Conservation (phyloP, 2,329 filamentous ascomycete genomes). For the Arthroderma sp. region DNA sequence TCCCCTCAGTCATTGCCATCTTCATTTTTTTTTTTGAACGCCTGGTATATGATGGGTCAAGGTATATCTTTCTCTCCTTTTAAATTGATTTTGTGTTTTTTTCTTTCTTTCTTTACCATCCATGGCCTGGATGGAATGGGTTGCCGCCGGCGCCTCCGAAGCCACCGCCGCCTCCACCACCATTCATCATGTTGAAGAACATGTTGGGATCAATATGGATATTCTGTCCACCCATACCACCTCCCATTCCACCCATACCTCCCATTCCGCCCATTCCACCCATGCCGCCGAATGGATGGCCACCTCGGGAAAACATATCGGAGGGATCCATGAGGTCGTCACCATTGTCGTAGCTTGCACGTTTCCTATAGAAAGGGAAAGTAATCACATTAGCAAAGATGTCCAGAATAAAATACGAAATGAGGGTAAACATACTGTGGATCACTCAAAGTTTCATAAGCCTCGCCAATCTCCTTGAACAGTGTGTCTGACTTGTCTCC, state of each 20-base stretch:
- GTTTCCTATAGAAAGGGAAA: constrained; percentile 47
- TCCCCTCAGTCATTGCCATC: no score
- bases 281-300: constrained; percentile 22
- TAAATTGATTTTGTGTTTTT: neutral
- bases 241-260: constrained; percentile 45
- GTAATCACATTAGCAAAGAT: neutral
- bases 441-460: constrained; percentile 90
- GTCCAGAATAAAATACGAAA: constrained; percentile 3
- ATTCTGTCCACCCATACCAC: constrained; percentile 23
- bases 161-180: constrained; percentile 39
- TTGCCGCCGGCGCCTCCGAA: constrained; percentile 39
- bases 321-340: constrained; percentile 79
- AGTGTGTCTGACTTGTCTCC: constrained; percentile 69
- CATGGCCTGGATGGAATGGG: constrained; percentile 21
- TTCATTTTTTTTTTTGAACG: no score
- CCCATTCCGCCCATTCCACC: constrained; percentile 41
- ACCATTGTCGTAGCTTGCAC: constrained; percentile 79
- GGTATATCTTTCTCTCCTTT: no score
- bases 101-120: constrained; percentile 6
- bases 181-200: constrained; percentile 73
- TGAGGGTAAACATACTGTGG: constrained; percentile 54
- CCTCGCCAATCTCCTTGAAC: constrained; percentile 97
- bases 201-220: constrained; percentile 60
- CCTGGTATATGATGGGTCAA: no score
- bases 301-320: constrained; percentile 65